Evolutionary conservation across 306 rosid genomes (phyloP).

Genomic region (Macrotyloma uniflorum): DNA sequence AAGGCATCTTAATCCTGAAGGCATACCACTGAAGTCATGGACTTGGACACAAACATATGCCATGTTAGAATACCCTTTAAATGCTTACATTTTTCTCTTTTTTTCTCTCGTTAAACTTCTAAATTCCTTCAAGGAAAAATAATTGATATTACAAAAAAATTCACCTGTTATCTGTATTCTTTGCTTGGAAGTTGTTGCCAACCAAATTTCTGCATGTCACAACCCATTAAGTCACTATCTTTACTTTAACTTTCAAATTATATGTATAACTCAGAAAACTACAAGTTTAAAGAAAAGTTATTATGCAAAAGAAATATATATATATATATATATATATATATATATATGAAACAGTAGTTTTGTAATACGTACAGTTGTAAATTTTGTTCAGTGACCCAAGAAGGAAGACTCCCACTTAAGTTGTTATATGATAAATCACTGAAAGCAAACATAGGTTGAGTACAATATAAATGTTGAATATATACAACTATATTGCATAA

Average conservation of each 20-base stretch:
- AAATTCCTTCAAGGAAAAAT: too few relatives aligned
- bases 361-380: constrained; percentile 54
- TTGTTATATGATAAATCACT: constrained; percentile 74
- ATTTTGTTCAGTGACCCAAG: constrained; percentile 52
- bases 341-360: neutral
- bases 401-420: constrained; percentile 61
- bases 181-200: constrained; percentile 59
- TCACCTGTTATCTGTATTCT: constrained; percentile 52
- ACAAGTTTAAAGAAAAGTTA: neutral
- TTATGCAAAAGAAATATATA: neutral
- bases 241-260: too few relatives aligned
- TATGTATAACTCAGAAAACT: neutral
- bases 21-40: constrained; percentile 42
- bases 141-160: neutral
- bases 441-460: constrained; percentile 33
- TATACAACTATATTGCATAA: too few relatives aligned
- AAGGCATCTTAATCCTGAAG: constrained; percentile 55
- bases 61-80: too few relatives aligned
- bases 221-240: neutral
- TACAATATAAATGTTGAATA: too few relatives aligned
- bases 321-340: too few relatives aligned
- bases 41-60: too few relatives aligned
- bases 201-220: constrained; percentile 58
- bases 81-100: too few relatives aligned
- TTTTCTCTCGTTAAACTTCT: too few relatives aligned